Evolutionary conservation across 1,139 yeast genomes (phyloP).

Genomic region (Oligophagozyma castellii): DNA sequence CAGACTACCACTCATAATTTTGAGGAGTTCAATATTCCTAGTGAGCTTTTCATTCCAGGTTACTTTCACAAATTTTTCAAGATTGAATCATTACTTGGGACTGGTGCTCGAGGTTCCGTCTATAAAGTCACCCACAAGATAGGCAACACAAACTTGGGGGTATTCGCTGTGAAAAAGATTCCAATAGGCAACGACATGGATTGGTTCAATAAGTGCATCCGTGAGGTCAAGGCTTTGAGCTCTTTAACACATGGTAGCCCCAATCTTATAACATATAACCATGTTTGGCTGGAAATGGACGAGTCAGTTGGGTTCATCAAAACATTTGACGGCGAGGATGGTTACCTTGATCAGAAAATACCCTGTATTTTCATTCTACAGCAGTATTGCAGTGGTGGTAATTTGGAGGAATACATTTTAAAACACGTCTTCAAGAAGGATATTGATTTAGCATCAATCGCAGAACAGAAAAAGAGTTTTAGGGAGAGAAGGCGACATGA

Average conservation of each 20-base stretch:
- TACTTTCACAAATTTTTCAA: constrained; percentile 59
- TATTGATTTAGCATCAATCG: constrained; percentile 16
- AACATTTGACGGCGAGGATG: constrained; percentile 8
- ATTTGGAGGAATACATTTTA: constrained; percentile 53
- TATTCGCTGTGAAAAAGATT: constrained; percentile 72
- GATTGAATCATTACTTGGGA: constrained; percentile 40
- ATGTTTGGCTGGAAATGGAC: constrained; percentile 82
- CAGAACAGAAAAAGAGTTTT: constrained; percentile 24
- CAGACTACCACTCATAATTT: neutral
- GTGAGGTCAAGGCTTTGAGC: constrained; percentile 58
- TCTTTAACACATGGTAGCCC: constrained; percentile 33
- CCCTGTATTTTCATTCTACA: constrained; percentile 79
- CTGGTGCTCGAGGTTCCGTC: constrained; percentile 78
- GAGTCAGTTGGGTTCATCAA: constrained; percentile 20
- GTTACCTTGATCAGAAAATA: constrained; percentile 23
- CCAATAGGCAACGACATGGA: constrained; percentile 65
- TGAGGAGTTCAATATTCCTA: constrained; percentile 14
- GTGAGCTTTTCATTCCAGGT: constrained; percentile 49
- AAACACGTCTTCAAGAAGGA: constrained; percentile 23
- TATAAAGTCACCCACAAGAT: constrained; percentile 63
- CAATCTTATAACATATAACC: constrained; percentile 72
- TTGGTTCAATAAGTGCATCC: constrained; percentile 55
- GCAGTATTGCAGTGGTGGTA: constrained; percentile 84
- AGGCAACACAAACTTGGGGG: constrained; percentile 59
- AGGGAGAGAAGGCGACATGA: constrained; percentile 23